phyloP scores from a whole-genome alignment of 1,139 yeast species.

The Geotrichum klebahnii region DNA sequence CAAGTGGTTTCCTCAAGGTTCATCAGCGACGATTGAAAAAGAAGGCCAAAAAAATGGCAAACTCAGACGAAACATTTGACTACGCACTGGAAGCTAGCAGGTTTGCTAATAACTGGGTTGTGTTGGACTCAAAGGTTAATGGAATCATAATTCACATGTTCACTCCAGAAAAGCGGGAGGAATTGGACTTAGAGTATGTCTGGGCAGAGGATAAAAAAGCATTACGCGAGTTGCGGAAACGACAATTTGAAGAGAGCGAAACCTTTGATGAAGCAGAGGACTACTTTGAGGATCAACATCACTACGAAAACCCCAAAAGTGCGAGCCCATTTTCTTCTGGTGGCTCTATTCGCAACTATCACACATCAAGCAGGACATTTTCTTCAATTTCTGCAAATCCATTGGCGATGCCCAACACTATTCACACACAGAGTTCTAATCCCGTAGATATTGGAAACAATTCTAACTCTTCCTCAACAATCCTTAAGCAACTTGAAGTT shows the following conservation, averaged over 20 bases:
- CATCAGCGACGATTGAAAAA: conserved; percentile 60
- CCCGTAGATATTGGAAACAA: neutral
- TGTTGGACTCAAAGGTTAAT: conserved; percentile 63
- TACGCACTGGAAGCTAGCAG: conserved; percentile 30
- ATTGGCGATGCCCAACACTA: neutral
- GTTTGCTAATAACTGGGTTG: conserved; percentile 67
- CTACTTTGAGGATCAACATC: neutral
- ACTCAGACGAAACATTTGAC: conserved; percentile 24
- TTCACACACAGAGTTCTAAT: neutral
- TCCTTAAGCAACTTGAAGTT: conserved; percentile 1
- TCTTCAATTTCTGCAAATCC: neutral
- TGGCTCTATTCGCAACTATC: conserved; percentile 13
- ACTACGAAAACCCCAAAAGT: neutral
- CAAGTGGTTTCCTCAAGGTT: conserved; percentile 54
- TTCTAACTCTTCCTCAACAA: neutral
- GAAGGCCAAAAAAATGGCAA: conserved; percentile 47
- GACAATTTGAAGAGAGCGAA: conserved; percentile 9
- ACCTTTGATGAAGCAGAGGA: conserved; percentile 9
- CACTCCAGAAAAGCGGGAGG: conserved; percentile 62
- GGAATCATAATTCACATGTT: conserved; percentile 66
- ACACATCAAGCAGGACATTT: neutral
- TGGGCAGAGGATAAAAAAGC: conserved; percentile 48
- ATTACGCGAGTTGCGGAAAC: conserved; percentile 25
- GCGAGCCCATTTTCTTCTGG: neutral
- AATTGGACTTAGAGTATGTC: conserved; percentile 64